Evolutionary conservation across 2,329 filamentous ascomycete genomes (phyloP).

Genomic region (Massarina eburnea): DNA sequence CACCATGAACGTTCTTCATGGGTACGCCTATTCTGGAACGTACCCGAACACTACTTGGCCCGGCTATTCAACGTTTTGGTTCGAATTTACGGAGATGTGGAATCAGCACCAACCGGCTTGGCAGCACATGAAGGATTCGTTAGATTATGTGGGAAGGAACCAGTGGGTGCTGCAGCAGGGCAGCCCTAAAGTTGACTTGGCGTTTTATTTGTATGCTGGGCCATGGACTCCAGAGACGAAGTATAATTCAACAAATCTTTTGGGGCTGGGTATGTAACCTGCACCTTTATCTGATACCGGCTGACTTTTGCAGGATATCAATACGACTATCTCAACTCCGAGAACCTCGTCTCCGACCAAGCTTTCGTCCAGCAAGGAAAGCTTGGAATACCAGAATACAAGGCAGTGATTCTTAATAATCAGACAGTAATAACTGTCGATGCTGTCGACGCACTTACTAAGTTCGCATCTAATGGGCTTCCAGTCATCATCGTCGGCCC

Average conservation of each 20-base stretch:
- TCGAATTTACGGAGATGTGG: constrained; percentile 47
- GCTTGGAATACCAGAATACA: constrained; percentile 49
- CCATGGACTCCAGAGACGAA: constrained; percentile 7
- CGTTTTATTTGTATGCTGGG: constrained; percentile 38
- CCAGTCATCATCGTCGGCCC: constrained; percentile 45
- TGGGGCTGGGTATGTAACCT: background rate
- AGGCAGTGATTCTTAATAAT: constrained; percentile 46
- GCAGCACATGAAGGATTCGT: constrained; percentile 40
- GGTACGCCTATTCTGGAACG: constrained; percentile 43
- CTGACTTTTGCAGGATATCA: constrained; percentile 41
- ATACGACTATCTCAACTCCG: constrained; percentile 50
- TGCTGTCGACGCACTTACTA: constrained; percentile 37
- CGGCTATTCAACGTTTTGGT: constrained; percentile 49
- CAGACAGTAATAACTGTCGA: constrained; percentile 39
- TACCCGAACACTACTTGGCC: constrained; percentile 55
- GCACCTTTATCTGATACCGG: background rate
- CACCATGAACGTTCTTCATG: constrained; percentile 51
- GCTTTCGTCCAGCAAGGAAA: constrained; percentile 41
- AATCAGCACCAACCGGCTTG: constrained; percentile 46
- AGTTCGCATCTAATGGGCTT: constrained; percentile 44
- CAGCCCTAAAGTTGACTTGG: constrained; percentile 45
- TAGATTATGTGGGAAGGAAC: constrained; percentile 44
- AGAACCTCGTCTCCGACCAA: constrained; percentile 46
- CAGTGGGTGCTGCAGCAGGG: constrained; percentile 46
- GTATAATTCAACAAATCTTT: background rate